Evolutionary conservation across 495 filamentous ascomycete species (phyloP).

Genomic region (Aspergillus bridgeri): DNA sequence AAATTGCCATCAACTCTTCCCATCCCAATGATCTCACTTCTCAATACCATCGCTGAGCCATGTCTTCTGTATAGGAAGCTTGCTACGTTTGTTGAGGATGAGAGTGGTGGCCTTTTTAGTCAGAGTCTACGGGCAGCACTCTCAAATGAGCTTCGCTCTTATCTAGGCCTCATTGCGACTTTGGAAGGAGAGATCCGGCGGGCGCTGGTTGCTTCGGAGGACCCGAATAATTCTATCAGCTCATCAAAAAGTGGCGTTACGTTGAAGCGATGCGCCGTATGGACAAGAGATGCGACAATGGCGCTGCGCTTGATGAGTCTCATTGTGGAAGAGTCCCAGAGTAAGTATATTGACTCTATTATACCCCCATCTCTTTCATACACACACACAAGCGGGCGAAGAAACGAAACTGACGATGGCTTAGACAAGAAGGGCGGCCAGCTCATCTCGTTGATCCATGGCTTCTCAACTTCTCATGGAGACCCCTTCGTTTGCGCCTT

Average conservation of each 20-base stretch:
- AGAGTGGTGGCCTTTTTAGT: conserved; percentile 69
- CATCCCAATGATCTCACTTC: conserved; percentile 77
- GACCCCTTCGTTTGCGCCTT: conserved; percentile 93
- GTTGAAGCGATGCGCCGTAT: conserved; percentile 91
- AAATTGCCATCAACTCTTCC: conserved; percentile 77
- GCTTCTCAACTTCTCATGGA: conserved; percentile 88
- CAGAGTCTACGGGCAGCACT: conserved; percentile 94
- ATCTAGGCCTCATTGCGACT: conserved; percentile 88
- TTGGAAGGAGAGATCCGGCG: conserved; percentile 90
- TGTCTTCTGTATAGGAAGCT: conserved; percentile 83
- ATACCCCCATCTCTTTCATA: background rate
- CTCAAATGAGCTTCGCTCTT: conserved; percentile 78
- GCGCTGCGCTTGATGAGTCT: conserved; percentile 89
- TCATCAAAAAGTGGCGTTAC: conserved; percentile 90
- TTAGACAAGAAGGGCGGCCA: conserved; percentile 82
- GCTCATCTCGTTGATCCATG: conserved; percentile 89
- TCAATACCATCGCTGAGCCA: conserved; percentile 89
- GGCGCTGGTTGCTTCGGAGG: conserved; percentile 62
- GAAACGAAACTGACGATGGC: conserved; percentile 12
- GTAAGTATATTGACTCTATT: conserved; percentile 38
- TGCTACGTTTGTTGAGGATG: conserved; percentile 71
- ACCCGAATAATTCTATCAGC: conserved; percentile 58
- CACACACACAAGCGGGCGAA: background rate
- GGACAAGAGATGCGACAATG: conserved; percentile 97
- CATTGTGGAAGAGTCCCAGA: conserved; percentile 86